A percentile compares a stretch with the other conserved stretches of the same genome.
These are phyloP conservation scores for Smallanthus sonchifolius DNA, from an alignment of 129 eudicot genomes.

Conservation along the genomic window DNA sequence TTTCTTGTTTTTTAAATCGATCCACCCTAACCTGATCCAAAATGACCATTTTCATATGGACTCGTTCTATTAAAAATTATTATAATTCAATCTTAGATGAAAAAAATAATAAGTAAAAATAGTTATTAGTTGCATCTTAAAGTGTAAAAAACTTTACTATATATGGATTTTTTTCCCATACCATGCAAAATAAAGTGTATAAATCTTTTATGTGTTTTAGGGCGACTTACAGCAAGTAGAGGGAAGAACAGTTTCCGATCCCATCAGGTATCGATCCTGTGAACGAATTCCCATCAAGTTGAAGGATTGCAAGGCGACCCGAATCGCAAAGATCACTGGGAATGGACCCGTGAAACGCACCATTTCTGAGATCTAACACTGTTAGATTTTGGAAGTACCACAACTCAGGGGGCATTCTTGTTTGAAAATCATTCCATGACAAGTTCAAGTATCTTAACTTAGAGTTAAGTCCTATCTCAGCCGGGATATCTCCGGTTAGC, in stretches of 20 bases:
- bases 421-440: constrained; percentile 70
- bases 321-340: constrained; percentile 77
- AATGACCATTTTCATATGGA: too few species aligned
- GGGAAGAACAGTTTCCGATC: constrained; percentile 88
- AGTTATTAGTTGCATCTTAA: too few species aligned
- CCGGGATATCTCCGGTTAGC: constrained; percentile 67
- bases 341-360: constrained; percentile 50
- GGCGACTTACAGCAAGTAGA: constrained; percentile 76
- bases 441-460: constrained; percentile 73
- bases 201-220: neutral
- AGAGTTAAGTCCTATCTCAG: constrained; percentile 72
- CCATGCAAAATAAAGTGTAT: neutral
- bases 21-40: too few species aligned
- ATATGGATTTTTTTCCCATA: neutral
- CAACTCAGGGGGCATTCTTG: constrained; percentile 76
- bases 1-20: too few species aligned
- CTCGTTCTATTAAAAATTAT: too few species aligned
- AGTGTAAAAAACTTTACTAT: neutral
- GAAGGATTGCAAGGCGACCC: constrained; percentile 69
- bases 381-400: constrained; percentile 73
- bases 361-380: constrained; percentile 70
- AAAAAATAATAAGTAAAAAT: too few species aligned
- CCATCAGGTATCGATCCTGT: constrained; percentile 67
- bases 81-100: too few species aligned
- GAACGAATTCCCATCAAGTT: constrained; percentile 77